Base-by-base conservation (phyloP, 768 basidiomycete species). In the Lepiota subincarnata region DNA sequence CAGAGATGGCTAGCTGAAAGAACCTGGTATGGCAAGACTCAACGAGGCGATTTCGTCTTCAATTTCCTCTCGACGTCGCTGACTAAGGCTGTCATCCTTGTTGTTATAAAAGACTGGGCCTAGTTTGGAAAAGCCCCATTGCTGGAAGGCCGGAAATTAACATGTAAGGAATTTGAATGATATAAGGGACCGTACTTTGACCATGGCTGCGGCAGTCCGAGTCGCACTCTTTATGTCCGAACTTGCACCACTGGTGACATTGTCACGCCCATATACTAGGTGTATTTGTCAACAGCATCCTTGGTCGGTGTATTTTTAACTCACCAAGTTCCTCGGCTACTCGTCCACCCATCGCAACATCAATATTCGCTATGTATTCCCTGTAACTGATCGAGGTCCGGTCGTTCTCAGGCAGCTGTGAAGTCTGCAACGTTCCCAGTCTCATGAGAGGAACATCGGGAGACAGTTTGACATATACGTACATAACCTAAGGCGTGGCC, bases 311-410 rank as follows among this genome's bases (percentile, higher is more conserved):
- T 55, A 14, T 36, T 37, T 36, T 58, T 20, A 48, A 66, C 86
- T 60, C 64, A 88, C 90, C 81, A 59, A 97, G 68, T 71, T 91
- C 92, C 69, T 99, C 97, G 19, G 97, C 97, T 5, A 94, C 89
- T 45, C 97, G 87, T 18, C 97, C 96, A 10, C 94, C 96, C 79
- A 98, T 88, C 28, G 82, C 84, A 19, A 97, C 94, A 68, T 97
- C 96, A 60, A 98, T 92, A 58, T 76, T 73, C 14, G 89, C 89
- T 40, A 85, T 74, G 66, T 83, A 92, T 68, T 95, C 84, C 57
- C 81, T 88, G 39, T 78, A 72, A 36, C 81, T 86, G 26, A 90
- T 68, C 24, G 89, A 91, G 55, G 73, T 76, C 55, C 84, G 79
- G 68, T 95, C 92, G 55, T 84, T 77, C 61, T 89, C 82, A 1